phyloP scores from a whole-genome alignment of 352 stramenopile species.

The Globisporangium cylindrosporum region DNA sequence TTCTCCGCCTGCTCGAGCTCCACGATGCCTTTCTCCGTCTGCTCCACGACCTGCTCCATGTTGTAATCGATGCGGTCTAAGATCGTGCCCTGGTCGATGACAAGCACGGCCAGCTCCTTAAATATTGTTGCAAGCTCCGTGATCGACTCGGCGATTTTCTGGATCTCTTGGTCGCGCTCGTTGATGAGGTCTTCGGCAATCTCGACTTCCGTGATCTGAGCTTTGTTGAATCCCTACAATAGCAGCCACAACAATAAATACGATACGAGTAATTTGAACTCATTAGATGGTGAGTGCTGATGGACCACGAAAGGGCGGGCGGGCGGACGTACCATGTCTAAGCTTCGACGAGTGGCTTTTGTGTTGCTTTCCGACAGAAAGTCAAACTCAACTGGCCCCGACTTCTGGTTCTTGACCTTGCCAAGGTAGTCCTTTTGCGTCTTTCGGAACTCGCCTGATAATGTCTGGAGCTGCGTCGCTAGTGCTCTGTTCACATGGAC shows the following conservation, averaged over 20 bases:
- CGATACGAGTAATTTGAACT: constrained; percentile 8
- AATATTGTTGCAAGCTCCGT: constrained; percentile 99
- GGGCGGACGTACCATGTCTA: constrained; percentile 40
- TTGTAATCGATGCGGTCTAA: constrained; percentile 99
- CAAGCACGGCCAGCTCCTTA: constrained; percentile 99
- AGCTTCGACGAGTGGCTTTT: constrained; percentile 50
- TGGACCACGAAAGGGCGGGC: not conserved
- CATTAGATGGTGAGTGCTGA: constrained; percentile 8
- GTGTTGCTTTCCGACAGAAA: constrained; percentile 82
- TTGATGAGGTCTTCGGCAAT: constrained; percentile 95
- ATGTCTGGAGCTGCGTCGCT: constrained; percentile 96
- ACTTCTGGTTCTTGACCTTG: constrained; percentile 96
- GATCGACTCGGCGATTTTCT: constrained; percentile 98
- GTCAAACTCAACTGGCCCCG: constrained; percentile 90
- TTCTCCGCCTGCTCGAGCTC: constrained; percentile 99
- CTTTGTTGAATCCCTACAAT: constrained; percentile 89
- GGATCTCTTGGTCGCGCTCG: constrained; percentile 94
- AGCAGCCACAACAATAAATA: constrained; percentile 9
- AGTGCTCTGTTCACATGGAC: constrained; percentile 50
- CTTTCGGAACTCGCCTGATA: constrained; percentile 96
- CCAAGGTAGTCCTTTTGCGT: constrained; percentile 98
- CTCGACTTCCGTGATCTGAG: constrained; percentile 96
- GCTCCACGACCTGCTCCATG: constrained; percentile 99
- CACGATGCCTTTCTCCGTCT: constrained; percentile 97
- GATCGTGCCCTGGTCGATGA: constrained; percentile 99